Percentiles rank a stretch among this genome's conserved stretches.
Conservation (phyloP, 2,329 filamentous ascomycete species). For the Fusarium piperis region DNA sequence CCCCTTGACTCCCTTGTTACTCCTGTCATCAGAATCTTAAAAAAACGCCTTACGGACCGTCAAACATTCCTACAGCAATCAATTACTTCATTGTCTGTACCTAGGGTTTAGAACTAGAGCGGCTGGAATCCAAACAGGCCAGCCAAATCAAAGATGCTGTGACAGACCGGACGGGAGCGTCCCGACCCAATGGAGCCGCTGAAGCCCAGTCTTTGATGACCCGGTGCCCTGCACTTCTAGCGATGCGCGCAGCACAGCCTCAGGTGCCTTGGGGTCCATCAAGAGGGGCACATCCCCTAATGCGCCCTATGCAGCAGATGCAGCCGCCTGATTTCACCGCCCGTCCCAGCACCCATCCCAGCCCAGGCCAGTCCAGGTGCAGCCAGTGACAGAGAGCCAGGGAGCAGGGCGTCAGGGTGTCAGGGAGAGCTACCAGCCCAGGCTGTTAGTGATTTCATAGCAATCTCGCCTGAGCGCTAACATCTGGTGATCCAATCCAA, state of each 20-base stretch:
- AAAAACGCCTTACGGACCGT: background rate
- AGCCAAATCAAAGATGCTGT: background rate
- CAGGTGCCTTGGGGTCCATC: slow-evolving; percentile 13
- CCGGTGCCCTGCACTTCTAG: slow-evolving; percentile 8
- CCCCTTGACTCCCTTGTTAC: slow-evolving; percentile 9
- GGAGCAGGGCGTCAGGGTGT: background rate
- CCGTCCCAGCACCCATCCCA: slow-evolving; percentile 27
- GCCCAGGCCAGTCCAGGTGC: slow-evolving; percentile 17
- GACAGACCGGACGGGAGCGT: background rate
- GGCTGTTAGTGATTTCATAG: slow-evolving; percentile 16
- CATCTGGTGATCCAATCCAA: slow-evolving; percentile 6
- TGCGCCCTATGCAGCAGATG: slow-evolving; percentile 16
- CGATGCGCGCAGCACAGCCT: slow-evolving; percentile 13
- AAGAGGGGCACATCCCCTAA: slow-evolving; percentile 34
- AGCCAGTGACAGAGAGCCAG: slow-evolving; percentile 12
- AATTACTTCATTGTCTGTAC: background rate
- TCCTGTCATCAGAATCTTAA: slow-evolving; percentile 10
- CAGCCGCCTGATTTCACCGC: slow-evolving; percentile 33
- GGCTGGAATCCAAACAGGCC: background rate
- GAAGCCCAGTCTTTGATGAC: background rate
- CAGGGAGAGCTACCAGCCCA: background rate
- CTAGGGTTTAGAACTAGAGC: background rate
- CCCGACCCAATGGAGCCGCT: background rate
- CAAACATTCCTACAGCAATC: background rate
- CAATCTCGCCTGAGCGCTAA: slow-evolving; percentile 9